phyloP scores from a whole-genome alignment of 1,284 basidiomycete species.

The Rhodotorula glutinis region DNA sequence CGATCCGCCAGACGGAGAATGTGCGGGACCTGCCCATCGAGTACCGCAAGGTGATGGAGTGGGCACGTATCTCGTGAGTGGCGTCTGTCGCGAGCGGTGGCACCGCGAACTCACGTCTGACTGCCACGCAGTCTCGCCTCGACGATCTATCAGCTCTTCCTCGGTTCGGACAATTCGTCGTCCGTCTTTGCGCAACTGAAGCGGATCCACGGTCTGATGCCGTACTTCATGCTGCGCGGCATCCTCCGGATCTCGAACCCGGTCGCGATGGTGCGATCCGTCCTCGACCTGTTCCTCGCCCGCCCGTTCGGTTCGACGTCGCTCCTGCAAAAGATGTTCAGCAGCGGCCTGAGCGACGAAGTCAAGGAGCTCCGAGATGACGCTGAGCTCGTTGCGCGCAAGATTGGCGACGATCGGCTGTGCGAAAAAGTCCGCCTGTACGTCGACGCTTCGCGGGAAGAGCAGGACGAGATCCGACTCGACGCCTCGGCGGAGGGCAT shows the following conservation, averaged over 20 bases:
- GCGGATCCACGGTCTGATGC: slow-evolving; percentile 92
- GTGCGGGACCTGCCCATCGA: slow-evolving; percentile 76
- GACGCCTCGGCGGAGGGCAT: slow-evolving; percentile 73
- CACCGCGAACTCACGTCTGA: not conserved
- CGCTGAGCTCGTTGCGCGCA: slow-evolving; percentile 77
- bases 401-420: slow-evolving; percentile 80
- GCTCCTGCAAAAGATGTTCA: slow-evolving; percentile 92
- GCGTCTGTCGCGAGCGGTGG: no score
- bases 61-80: slow-evolving; percentile 88
- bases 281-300: slow-evolving; percentile 95
- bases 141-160: slow-evolving; percentile 90
- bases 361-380: slow-evolving; percentile 78
- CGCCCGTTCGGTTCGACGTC: slow-evolving; percentile 93
- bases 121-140: slow-evolving; percentile 68
- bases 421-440: slow-evolving; percentile 85
- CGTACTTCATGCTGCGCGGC: slow-evolving; percentile 92
- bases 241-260: slow-evolving; percentile 93
- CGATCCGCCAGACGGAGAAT: slow-evolving; percentile 75
- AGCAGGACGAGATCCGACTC: slow-evolving; percentile 73
- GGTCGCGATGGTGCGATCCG: slow-evolving; percentile 86
- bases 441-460: slow-evolving; percentile 79
- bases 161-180: slow-evolving; percentile 88
- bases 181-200: slow-evolving; percentile 84
- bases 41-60: slow-evolving; percentile 86
- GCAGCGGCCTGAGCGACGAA: slow-evolving; percentile 84